Percentiles rank a stretch among this genome's conserved stretches.
Conservation (phyloP, 2,329 filamentous ascomycete genomes). For the Phoma herbarum region DNA sequence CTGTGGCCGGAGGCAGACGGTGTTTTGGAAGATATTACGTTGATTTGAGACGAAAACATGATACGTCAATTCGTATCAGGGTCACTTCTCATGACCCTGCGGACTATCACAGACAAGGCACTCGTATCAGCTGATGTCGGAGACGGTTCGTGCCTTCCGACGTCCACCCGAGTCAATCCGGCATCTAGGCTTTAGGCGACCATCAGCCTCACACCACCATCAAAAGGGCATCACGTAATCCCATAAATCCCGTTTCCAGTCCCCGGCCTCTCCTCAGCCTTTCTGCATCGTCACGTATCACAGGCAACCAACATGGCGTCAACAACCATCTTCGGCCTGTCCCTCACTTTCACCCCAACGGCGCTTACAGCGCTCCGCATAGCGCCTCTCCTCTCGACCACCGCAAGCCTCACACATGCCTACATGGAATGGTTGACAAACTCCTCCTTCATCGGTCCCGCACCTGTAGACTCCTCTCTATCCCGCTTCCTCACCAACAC, state of each 20-base stretch:
- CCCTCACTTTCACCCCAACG: conserved; percentile 4
- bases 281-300: too few species aligned
- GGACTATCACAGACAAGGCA: background rate
- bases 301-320: conserved; percentile 11
- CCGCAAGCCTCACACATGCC: conserved; percentile 39
- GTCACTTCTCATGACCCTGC: background rate
- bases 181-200: background rate
- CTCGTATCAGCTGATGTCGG: background rate
- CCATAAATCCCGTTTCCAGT: background rate
- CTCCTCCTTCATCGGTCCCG: conserved; percentile 28
- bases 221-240: background rate
- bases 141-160: background rate
- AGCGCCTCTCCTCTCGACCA: conserved; percentile 32
- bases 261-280: background rate
- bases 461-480: conserved; percentile 17
- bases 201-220: background rate
- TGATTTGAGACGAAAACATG: background rate
- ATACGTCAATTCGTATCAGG: background rate
- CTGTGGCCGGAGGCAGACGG: background rate
- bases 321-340: conserved; percentile 6
- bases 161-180: background rate
- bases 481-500: background rate
- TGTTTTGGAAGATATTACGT: background rate
- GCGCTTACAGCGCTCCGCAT: conserved; percentile 35
- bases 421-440: conserved; percentile 39